These are phyloP conservation scores for Talinum fruticosum DNA, from an alignment of 148 eudicot species.

Conservation along the genomic window DNA sequence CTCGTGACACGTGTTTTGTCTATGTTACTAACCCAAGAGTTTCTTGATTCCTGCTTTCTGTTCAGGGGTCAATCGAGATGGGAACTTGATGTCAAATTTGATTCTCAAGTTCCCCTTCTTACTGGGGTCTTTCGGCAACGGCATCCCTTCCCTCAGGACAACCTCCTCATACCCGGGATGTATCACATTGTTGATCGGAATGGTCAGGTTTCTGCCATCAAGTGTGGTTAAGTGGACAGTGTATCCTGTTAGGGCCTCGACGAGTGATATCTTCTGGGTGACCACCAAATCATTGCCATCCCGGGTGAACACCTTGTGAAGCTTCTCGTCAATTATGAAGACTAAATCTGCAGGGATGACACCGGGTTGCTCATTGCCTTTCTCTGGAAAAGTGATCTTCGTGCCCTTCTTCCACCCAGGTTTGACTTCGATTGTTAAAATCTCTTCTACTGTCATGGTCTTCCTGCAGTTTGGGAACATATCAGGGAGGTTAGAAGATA, in stretches of 20 bases:
- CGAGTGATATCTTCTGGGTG: conserved; percentile 43
- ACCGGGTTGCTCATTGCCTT: conserved; percentile 70
- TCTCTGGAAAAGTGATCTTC: conserved; percentile 69
- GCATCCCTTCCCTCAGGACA: conserved; percentile 70
- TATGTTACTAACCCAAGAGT: conserved; percentile 32
- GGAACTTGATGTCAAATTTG: conserved; percentile 65
- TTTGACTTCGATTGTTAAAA: conserved; percentile 53
- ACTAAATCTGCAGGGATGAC: conserved; percentile 50
- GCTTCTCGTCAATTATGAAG: conserved; percentile 69
- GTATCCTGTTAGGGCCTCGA: conserved; percentile 65
- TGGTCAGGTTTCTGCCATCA: conserved; percentile 54
- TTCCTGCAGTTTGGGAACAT: conserved; percentile 33
- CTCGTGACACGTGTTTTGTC: background rate
- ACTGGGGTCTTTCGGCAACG: conserved; percentile 57
- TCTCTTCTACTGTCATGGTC: conserved; percentile 54
- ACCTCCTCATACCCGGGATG: conserved; percentile 61
- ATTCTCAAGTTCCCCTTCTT: conserved; percentile 61
- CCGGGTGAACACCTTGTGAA: conserved; percentile 54
- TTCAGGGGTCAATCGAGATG: conserved; percentile 41
- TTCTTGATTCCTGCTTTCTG: conserved; percentile 63
- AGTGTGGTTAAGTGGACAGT: conserved; percentile 49
- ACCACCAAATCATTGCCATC: conserved; percentile 62
- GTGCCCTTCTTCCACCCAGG: conserved; percentile 91
- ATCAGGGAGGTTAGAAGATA: background rate
- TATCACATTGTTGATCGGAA: conserved; percentile 48